Evolutionary conservation across 2,329 filamentous ascomycete species (phyloP).

Genomic region (Ophiostoma populinum): DNA sequence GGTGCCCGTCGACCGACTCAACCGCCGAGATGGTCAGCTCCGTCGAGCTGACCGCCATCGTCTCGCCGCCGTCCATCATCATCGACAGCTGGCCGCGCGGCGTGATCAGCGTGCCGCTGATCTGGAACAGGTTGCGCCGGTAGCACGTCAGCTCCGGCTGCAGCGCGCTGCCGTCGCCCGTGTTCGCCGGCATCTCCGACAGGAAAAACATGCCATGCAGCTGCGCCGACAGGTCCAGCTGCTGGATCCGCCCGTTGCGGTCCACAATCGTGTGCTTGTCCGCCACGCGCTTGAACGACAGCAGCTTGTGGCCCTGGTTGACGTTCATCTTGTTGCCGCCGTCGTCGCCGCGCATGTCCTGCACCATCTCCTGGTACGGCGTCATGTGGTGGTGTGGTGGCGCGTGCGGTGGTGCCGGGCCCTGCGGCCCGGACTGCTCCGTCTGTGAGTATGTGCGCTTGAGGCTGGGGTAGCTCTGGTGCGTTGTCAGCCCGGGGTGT

Average conservation of each 20-base stretch:
- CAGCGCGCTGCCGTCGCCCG: slow-evolving; percentile 36
- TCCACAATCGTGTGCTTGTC: slow-evolving; percentile 45
- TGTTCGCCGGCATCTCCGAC: slow-evolving; percentile 56
- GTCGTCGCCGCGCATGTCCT: slow-evolving; percentile 38
- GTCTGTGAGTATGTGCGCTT: slow-evolving; percentile 41
- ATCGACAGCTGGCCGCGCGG: slow-evolving; percentile 65
- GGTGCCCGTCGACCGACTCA: slow-evolving; percentile 83
- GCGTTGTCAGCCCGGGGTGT: slow-evolving; percentile 27
- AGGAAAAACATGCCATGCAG: slow-evolving; percentile 82
- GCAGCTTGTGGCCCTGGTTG: slow-evolving; percentile 42
- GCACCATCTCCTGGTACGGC: slow-evolving; percentile 42
- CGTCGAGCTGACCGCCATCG: slow-evolving; percentile 63
- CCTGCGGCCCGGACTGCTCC: slow-evolving; percentile 17
- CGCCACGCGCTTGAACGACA: slow-evolving; percentile 38
- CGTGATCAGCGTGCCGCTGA: slow-evolving; percentile 73
- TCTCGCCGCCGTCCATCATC: slow-evolving; percentile 68
- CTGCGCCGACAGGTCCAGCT: slow-evolving; percentile 51
- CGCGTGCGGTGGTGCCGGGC: slow-evolving; percentile 1
- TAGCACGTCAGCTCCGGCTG: slow-evolving; percentile 89
- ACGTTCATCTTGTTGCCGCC: slow-evolving; percentile 38
- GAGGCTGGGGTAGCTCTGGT: slow-evolving; percentile 36
- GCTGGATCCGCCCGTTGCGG: slow-evolving; percentile 39
- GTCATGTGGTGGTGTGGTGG: slow-evolving; percentile 13
- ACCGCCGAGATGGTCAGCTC: slow-evolving; percentile 84
- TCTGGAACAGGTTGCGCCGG: slow-evolving; percentile 87